phyloP scores from a whole-genome alignment of 208 protist genomes.

The Trypanosoma melophagium region DNA sequence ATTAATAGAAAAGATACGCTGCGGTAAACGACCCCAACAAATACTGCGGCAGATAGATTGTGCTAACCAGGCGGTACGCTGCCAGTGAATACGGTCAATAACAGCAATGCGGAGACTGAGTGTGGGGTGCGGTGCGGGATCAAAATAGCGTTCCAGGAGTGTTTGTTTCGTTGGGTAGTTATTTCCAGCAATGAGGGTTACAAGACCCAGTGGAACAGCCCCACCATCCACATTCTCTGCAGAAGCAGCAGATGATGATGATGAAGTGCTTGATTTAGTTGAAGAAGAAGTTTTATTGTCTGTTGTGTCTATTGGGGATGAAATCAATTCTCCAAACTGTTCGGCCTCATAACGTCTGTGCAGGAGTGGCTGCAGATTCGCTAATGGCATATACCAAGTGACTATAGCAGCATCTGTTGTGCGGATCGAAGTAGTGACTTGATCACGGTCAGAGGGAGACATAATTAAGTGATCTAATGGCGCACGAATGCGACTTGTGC shows the following conservation, averaged over 20 bases:
- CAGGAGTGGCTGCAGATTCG: slow-evolving; percentile 61
- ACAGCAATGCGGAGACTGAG: slow-evolving; percentile 72
- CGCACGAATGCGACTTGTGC: slow-evolving; percentile 75
- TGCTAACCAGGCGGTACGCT: slow-evolving; percentile 77
- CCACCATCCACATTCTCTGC: slow-evolving; percentile 16
- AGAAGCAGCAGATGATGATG: background rate
- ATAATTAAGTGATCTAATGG: slow-evolving; percentile 83
- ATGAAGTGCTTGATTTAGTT: background rate
- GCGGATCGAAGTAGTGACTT: slow-evolving; percentile 59
- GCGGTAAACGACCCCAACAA: slow-evolving; percentile 75
- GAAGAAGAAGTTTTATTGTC: background rate
- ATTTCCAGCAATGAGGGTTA: slow-evolving; percentile 72
- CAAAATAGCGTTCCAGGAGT: slow-evolving; percentile 47
- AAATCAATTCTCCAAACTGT: slow-evolving; percentile 70
- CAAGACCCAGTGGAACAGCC: slow-evolving; percentile 64
- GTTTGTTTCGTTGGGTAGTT: slow-evolving; percentile 63
- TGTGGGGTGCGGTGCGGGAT: slow-evolving; percentile 76
- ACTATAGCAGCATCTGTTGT: slow-evolving; percentile 74
- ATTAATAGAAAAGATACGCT: slow-evolving; percentile 77
- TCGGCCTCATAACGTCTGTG: slow-evolving; percentile 83
- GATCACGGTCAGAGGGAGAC: slow-evolving; percentile 68
- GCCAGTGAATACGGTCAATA: slow-evolving; percentile 83
- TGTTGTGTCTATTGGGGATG: slow-evolving; percentile 15
- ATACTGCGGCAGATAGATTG: slow-evolving; percentile 68
- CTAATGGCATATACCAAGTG: slow-evolving; percentile 74